These are phyloP conservation scores for Capsicum rhomboideum DNA, from an alignment of 257 asterid genomes.

Conservation along the genomic window DNA sequence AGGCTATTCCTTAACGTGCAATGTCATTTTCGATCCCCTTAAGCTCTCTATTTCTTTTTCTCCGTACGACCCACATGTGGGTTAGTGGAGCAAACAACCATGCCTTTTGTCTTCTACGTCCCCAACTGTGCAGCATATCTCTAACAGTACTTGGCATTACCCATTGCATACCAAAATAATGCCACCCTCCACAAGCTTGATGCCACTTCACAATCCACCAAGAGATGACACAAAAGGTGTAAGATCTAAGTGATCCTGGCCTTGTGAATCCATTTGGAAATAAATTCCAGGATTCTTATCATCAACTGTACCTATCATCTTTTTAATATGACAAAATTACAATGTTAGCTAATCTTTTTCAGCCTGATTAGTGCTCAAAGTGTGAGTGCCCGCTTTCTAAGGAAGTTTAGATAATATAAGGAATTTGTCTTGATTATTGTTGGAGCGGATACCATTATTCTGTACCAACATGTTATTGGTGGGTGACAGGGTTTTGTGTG, in stretches of 20 bases:
- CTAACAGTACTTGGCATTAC: no score
- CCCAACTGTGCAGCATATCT: no score
- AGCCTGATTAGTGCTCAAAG: neutral
- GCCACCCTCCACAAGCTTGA: no score
- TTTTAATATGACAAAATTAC: neutral
- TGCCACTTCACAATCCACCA: no score
- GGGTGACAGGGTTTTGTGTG: neutral
- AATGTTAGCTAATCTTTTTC: neutral
- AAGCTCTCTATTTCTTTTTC: no score
- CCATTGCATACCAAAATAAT: no score
- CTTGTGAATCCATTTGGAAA: neutral
- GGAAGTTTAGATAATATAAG: neutral
- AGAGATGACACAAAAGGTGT: neutral
- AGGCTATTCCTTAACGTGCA: no score
- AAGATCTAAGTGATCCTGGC: neutral
- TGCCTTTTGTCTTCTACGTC: no score
- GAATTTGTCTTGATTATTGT: neutral
- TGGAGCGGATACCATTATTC: neutral
- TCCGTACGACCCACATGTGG: no score
- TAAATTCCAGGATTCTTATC: neutral
- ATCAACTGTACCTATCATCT: neutral
- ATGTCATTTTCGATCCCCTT: no score
- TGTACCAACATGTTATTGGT: neutral
- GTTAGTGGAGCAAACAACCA: no score
- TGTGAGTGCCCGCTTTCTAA: neutral